Base-by-base conservation (phyloP, 1,284 basidiomycete species). In the Serendipita sp. region DNA sequence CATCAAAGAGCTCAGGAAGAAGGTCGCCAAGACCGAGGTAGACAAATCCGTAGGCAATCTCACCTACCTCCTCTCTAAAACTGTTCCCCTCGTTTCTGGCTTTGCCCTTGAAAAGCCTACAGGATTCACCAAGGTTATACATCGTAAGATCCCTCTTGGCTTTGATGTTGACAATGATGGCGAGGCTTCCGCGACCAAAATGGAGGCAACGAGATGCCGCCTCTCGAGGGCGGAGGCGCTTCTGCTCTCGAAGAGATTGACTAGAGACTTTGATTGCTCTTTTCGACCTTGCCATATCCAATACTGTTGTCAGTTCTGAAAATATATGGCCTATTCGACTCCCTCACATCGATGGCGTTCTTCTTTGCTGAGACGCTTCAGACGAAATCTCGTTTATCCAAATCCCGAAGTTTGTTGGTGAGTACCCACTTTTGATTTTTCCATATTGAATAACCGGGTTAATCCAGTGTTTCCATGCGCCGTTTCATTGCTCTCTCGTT, bases 91-190 rank as follows among this genome's bases (percentile, higher is more conserved):
- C 62, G 76, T 75, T 67, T 77, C 76, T 61, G 76, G 76, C 66
- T 83, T 83, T 77, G 77, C 79, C 63, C 76, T 83, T 65, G 79
- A 81, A 69, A 75, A 78, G 68, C 82, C 81, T 29, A 75, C 77
- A 67, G 76, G 78, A 72, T 82, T 82, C 70, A 80, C 80, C 65
- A 71, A 71, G 68, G 77, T 81, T 67, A 80, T 82, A 70, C 78
- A 81, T 78, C 77, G 79, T 71, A 82, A 82, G 77, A 81, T 83
- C 73, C 75, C 78, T 8, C 80, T 91, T 68, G 88, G 88, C 69
- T 84, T 91, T 63, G 88, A 91, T 70, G 88, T 91, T 62, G 88
- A 88, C 61, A 88, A 90, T 62, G 85, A 85, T 43, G 82, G 84
- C 67, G 60, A 67, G 12, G 63, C 67, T 5, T 64, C 64, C 6